Conservation (phyloP, 2,329 filamentous ascomycete genomes). For the Meredithiella fracta region DNA sequence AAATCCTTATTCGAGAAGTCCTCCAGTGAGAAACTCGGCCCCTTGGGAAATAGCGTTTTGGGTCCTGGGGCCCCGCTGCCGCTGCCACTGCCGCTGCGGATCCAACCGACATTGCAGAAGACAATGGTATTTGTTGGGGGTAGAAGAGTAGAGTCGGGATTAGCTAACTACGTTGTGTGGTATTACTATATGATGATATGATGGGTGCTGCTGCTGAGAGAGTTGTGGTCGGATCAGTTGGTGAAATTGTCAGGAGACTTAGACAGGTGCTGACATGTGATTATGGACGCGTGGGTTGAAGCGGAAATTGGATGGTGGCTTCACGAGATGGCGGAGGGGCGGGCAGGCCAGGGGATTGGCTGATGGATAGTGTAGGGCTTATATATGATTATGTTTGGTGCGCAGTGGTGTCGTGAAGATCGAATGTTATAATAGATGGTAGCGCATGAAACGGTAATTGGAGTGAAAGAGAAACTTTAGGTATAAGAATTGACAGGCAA, state of each 20-base stretch:
- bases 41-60: constrained; percentile 57
- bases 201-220: not conserved
- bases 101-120: too few species aligned
- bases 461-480: not conserved
- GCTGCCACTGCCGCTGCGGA: constrained; percentile 23
- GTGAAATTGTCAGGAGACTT: not conserved
- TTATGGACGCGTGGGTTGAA: constrained; percentile 5
- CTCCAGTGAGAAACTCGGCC: constrained; percentile 71
- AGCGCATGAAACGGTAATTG: not conserved
- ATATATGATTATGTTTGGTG: not conserved
- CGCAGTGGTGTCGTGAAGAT: not conserved
- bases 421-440: not conserved
- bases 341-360: not conserved
- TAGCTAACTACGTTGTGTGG: not conserved
- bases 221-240: not conserved
- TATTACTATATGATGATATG: not conserved
- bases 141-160: not conserved
- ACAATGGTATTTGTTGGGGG: not conserved
- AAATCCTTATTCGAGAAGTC: constrained; percentile 85
- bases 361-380: too few species aligned
- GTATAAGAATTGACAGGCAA: not conserved
- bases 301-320: constrained; percentile 4
- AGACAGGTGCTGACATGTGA: constrained; percentile 2
- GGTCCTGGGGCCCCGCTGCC: constrained; percentile 32
- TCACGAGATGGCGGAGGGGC: not conserved